Evolutionary conservation across 2,329 filamentous ascomycete species (phyloP).

Genomic region (Colletotrichum musae): DNA sequence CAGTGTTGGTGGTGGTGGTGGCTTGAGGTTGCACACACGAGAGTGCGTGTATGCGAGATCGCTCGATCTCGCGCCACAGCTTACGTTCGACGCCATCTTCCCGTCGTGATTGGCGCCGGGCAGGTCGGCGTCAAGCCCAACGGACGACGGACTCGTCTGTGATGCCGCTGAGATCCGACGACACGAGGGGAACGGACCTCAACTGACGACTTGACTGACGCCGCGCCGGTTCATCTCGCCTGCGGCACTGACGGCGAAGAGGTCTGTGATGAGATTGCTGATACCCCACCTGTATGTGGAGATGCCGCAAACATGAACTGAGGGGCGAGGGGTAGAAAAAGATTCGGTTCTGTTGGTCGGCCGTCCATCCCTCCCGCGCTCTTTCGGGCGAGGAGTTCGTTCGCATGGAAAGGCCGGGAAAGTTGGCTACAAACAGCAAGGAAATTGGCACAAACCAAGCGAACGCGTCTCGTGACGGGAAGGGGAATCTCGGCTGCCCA

Average conservation of each 20-base stretch:
- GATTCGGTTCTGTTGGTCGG: background rate
- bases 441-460: slow-evolving; percentile 1
- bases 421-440: background rate
- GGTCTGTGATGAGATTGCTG: slow-evolving; percentile 10
- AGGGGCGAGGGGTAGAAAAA: background rate
- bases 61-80: slow-evolving; percentile 4
- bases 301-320: background rate
- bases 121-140: background rate
- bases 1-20: no score
- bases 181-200: background rate
- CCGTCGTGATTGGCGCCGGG: slow-evolving; percentile 19
- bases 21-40: background rate
- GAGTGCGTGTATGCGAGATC: background rate
- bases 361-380: background rate
- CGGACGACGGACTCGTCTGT: no score
- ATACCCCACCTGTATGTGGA: background rate
- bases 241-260: slow-evolving; percentile 21
- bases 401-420: background rate
- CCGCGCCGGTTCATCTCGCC: slow-evolving; percentile 21
- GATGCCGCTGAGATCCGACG: background rate
- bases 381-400: background rate
- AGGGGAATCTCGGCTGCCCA: slow-evolving; percentile 7
- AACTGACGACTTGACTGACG: background rate
- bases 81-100: background rate
- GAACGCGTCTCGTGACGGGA: slow-evolving; percentile 2